Conservation (phyloP, 2,329 filamentous ascomycete genomes). For the Ilyonectria robusta region DNA sequence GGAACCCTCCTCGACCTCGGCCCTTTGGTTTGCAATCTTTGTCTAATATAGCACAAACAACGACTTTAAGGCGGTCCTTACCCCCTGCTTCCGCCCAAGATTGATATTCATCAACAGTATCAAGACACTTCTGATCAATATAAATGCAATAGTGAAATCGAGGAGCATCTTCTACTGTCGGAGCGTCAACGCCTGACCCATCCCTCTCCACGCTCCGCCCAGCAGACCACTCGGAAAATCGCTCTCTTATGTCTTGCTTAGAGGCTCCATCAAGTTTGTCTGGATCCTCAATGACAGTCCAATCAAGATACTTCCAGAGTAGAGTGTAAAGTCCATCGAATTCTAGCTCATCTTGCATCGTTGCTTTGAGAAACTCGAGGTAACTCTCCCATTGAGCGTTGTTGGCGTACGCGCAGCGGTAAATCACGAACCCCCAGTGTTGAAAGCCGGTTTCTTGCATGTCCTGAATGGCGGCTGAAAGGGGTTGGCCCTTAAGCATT, state of each 20-base stretch:
- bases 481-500: neutral
- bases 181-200: neutral
- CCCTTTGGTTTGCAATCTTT: neutral
- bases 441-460: slow-evolving; percentile 18
- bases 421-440: slow-evolving; percentile 22
- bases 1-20: neutral
- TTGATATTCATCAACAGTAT: neutral
- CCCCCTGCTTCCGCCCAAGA: neutral
- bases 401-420: slow-evolving; percentile 17
- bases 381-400: slow-evolving; percentile 23
- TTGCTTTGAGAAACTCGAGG: slow-evolving; percentile 30
- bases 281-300: slow-evolving; percentile 22
- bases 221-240: slow-evolving; percentile 5
- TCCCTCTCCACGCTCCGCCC: slow-evolving; percentile 7
- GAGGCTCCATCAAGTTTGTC: neutral
- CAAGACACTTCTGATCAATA: neutral
- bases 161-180: neutral
- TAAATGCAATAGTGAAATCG: neutral
- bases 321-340: neutral
- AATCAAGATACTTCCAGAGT: slow-evolving; percentile 11
- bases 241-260: slow-evolving; percentile 14
- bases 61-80: neutral
- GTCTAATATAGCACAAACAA: neutral
- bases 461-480: neutral
- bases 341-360: slow-evolving; percentile 1